Base-by-base conservation (phyloP, 495 filamentous ascomycete species). In the Annulohypoxylon moriforme region DNA sequence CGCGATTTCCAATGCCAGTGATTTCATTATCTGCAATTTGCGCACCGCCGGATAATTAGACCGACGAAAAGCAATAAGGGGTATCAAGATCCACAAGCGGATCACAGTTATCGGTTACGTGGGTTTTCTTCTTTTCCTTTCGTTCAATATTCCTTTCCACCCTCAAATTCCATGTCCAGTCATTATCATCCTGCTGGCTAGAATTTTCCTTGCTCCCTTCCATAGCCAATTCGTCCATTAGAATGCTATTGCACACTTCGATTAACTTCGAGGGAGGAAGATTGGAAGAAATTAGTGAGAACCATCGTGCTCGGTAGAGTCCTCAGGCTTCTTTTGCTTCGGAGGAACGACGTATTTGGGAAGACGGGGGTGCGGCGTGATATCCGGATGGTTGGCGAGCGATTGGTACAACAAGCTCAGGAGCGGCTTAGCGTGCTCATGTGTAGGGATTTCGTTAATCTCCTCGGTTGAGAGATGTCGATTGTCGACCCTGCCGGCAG, bases 381-480 rank as follows among this genome's bases (percentile, higher is more conserved):
- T n/a, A 4, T 24, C 62, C 7, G 69, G 65, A 7, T 52, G 42
- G 24, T 64, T 53, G 20, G 42, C 38, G 13, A 85, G 52, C 2
- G 78, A 76, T 40, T 76, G 77, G 46, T 81, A 81, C 0, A 70
- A 53, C 73, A 82, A 75, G n/a, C 74, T 77, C 1, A 87, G 42
- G n/a, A 85, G 56, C 10, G 81, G 80, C 14, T 73, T 68, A 1
- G 77, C 76, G 52, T 79, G 76, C 42, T 81, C 76, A 1, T 38
- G 62, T 1, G 72, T 62, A 2, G 77, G 67, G 61, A 79, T 82
- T 0, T 46, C 47, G n/a, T 77, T 70, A 16, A 78, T 77, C 18
- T 85, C 78, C 1, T 78, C 73, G 9, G 76, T 25, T 6, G 66
- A 71, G 27, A 78, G 46, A 3, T 60, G 33, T 36, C 59, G 64